Evolutionary conservation across 2,329 filamentous ascomycete genomes (phyloP).

Genomic region (Penicillium sp.): DNA sequence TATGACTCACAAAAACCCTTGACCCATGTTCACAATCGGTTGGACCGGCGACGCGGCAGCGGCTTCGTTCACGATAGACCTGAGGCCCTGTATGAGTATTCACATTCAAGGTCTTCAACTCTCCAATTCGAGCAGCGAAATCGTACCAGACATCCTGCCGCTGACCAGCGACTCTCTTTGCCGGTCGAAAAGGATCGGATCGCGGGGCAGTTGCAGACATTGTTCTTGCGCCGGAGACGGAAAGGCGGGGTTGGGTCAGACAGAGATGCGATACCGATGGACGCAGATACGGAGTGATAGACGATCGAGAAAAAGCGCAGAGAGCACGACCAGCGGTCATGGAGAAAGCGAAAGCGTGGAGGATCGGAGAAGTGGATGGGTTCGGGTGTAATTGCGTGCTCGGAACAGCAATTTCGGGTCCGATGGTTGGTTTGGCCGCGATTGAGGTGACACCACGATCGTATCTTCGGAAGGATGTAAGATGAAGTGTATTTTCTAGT

Average conservation of each 20-base stretch:
- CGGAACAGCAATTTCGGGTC: conserved; percentile 4
- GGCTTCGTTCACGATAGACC: conserved; percentile 63
- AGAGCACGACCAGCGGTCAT: conserved; percentile 8
- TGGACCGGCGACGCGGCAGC: conserved; percentile 58
- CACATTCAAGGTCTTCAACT: neutral
- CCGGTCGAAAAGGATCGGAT: conserved; percentile 43
- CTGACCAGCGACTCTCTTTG: conserved; percentile 46
- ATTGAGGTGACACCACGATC: too few relatives aligned
- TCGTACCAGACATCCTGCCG: conserved; percentile 48
- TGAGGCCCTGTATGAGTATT: conserved; percentile 24
- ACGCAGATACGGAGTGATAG: neutral
- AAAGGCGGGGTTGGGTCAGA: conserved; percentile 16
- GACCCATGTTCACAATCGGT: conserved; percentile 64
- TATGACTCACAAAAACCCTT: conserved; percentile 51
- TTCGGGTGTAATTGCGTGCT: conserved; percentile 18
- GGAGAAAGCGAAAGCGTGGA: conserved; percentile 5
- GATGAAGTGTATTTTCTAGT: too few relatives aligned
- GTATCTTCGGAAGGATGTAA: too few relatives aligned
- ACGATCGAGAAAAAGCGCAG: conserved; percentile 7
- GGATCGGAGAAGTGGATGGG: conserved; percentile 5
- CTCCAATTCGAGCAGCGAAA: neutral
- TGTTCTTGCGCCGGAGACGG: conserved; percentile 24
- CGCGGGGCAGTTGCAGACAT: conserved; percentile 38
- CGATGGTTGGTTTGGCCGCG: too few relatives aligned
- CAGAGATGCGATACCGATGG: neutral